These are phyloP conservation scores for Nidula niveotomentosa DNA, from an alignment of 1,284 basidiomycete species.

Conservation along the genomic window DNA sequence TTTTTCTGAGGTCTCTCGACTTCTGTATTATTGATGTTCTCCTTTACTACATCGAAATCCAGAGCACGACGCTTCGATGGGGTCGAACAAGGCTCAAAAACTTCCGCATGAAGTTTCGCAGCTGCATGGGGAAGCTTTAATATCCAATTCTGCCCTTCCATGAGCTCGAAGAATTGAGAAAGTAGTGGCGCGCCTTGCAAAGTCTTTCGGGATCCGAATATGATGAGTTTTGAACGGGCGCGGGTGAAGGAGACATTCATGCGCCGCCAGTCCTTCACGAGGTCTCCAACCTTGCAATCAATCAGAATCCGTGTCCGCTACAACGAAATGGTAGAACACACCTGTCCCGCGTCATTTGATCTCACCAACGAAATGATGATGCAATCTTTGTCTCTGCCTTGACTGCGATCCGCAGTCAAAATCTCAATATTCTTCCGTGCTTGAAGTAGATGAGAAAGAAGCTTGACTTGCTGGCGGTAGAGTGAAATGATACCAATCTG, in stretches of 20 bases:
- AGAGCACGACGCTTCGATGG: conserved; percentile 8
- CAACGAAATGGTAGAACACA: conserved; percentile 32
- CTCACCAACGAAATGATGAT: conserved; percentile 93
- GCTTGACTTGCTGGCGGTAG: conserved; percentile 95
- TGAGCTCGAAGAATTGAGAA: conserved; percentile 71
- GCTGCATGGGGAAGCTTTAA: conserved; percentile 54
- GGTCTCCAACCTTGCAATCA: conserved; percentile 73
- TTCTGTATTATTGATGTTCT: neutral
- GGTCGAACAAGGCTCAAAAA: conserved; percentile 14
- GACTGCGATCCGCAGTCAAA: conserved; percentile 92
- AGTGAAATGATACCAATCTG: conserved; percentile 90
- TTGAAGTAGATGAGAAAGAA: conserved; percentile 62
- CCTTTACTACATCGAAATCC: conserved; percentile 1
- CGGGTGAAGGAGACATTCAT: conserved; percentile 98
- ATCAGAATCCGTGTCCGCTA: conserved; percentile 2
- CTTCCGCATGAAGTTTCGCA: conserved; percentile 44
- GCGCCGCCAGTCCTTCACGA: conserved; percentile 92
- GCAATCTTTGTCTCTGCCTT: conserved; percentile 96
- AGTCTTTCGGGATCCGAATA: conserved; percentile 85
- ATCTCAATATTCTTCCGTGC: conserved; percentile 71
- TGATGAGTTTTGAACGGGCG: conserved; percentile 86
- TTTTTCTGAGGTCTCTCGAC: conserved; percentile 22
- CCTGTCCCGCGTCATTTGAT: conserved; percentile 75
- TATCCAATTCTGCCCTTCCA: conserved; percentile 74
- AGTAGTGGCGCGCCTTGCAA: conserved; percentile 64